Evolutionary conservation across 805 yeast species (phyloP), one percentile per base, ranked within the genome.

Genomic region (Dipodascus geniculatus): DNA sequence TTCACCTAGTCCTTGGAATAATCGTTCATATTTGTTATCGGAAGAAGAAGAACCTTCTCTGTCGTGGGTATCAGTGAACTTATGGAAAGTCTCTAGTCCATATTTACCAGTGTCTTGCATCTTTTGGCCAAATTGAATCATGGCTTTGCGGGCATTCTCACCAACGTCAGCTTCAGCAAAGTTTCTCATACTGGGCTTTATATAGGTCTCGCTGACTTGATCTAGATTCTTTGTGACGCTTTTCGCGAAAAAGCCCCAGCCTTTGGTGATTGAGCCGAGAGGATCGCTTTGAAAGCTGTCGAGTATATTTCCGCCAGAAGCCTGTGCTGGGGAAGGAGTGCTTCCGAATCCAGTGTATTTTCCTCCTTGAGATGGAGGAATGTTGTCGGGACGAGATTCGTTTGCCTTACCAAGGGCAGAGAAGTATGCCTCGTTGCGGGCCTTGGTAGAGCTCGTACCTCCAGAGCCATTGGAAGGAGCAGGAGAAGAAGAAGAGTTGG

Each of bases 281-380:
- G 99, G 98, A 66, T 93, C 98, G 1, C 80, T 78, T 50, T 69
- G 74, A 52, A 68, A 63, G 42, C 58, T 61, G 48, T 66, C 68
- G 53, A 63, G 51, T 14, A 58, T 48, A n/a, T 53, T 51, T 2
- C 57, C 55, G 3, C 54, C 42, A 6, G 53, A 48, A 50, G 44
- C 47, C 3, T 48, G 31, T 19, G 48, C 20, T 6, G 56, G 33
- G 16, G 58, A 22, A 6, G 60, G 54, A 2, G 56, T 33, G 61
- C 82, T 86, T 38, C 98, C 98, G 71, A 91, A 90, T 1, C 98
- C 98, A 57, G 80, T 82, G 66, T 82, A 90, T 65, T 82, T 85
- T 51, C 97, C 98, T 57, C 98, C 98, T 70, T 90, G 88, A 11
- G 91, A 85, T 24, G 98, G 98, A 2, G 91, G 95, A 51, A 88